Conservation (phyloP, 1,139 yeast species). For the Candida dubliniensis region DNA sequence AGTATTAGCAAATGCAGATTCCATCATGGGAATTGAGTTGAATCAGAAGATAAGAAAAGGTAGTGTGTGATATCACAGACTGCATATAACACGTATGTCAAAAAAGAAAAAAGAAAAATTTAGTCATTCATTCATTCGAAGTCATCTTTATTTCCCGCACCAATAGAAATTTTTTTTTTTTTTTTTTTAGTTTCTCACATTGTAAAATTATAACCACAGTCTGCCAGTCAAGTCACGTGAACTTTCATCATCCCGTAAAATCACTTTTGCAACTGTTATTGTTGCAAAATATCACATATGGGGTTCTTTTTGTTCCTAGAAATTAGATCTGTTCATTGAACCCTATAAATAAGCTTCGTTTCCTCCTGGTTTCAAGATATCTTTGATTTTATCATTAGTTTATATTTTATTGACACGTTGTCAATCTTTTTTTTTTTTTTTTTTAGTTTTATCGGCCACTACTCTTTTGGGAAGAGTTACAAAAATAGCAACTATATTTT, state of each 20-base stretch:
- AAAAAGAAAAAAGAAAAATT: no score
- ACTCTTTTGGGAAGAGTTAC: background rate
- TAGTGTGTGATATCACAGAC: no score
- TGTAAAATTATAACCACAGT: background rate
- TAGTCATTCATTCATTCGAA: no score
- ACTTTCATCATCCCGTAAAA: slow-evolving; percentile 1
- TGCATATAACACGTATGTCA: no score
- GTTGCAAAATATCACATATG: slow-evolving; percentile 4
- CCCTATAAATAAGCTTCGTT: background rate
- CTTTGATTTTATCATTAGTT: background rate
- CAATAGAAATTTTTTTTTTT: background rate
- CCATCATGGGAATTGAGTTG: no score
- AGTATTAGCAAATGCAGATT: no score
- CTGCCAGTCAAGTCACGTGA: slow-evolving; percentile 1
- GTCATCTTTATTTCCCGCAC: no score
- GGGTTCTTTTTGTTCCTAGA: slow-evolving; percentile 4
- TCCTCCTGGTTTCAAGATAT: background rate
- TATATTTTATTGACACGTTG: background rate
- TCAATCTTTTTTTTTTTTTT: background rate
- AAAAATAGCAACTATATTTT: background rate
- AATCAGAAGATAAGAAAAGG: no score
- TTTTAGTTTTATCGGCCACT: background rate
- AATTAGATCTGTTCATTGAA: background rate
- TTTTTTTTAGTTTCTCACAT: no score
- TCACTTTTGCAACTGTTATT: slow-evolving; percentile 1